Evolutionary conservation across 352 stramenopile genomes (phyloP).

Genomic region (Aphanomyces euteiches): DNA sequence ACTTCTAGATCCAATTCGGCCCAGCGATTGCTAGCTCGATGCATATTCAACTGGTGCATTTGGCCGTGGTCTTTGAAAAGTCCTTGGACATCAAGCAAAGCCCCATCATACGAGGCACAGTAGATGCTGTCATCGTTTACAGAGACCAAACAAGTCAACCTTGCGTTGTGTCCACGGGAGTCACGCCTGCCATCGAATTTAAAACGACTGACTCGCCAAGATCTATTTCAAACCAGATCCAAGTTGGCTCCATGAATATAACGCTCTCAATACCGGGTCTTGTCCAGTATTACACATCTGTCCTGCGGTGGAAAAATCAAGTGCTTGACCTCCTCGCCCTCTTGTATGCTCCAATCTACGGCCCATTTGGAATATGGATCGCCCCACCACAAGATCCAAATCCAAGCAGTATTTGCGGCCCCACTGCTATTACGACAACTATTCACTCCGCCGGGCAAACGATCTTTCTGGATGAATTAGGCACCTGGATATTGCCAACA

Average conservation of each 20-base stretch:
- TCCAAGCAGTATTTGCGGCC: neutral
- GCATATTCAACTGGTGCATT: no score
- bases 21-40: no score
- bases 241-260: neutral
- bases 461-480: neutral
- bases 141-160: no score
- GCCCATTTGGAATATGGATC: constrained; percentile 12
- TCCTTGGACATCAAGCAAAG: no score
- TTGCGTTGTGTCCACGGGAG: no score
- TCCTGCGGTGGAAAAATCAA: neutral
- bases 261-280: neutral
- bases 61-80: no score
- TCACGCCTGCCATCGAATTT: no score
- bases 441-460: neutral
- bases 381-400: neutral
- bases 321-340: neutral
- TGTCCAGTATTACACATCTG: neutral
- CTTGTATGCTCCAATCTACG: constrained; percentile 4
- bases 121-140: no score
- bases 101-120: no score
- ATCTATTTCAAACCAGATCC: no score
- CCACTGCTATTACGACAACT: neutral
- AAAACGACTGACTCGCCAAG: no score
- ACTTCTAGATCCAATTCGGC: neutral
- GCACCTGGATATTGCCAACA: neutral